phyloP scores from a whole-genome alignment of 2,329 filamentous ascomycete species.

The Talaromyces pinophilus region DNA sequence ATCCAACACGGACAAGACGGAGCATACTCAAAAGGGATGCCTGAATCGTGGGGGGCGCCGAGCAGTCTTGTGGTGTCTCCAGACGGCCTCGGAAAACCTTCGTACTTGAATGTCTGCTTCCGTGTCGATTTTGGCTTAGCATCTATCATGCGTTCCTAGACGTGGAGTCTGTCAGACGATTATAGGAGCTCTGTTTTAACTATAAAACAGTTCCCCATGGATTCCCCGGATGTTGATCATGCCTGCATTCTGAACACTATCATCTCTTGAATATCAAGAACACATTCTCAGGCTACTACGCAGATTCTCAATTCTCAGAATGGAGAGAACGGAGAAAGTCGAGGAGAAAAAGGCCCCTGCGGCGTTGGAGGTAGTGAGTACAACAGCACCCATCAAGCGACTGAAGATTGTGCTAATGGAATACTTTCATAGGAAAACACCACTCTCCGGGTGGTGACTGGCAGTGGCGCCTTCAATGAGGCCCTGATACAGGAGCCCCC shows the following conservation, averaged over 20 bases:
- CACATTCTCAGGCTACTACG: background rate
- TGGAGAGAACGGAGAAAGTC: background rate
- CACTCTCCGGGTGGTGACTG: conserved; percentile 9
- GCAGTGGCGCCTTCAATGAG: conserved; percentile 18
- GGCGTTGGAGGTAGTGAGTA: conserved; percentile 1
- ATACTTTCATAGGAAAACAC: conserved; percentile 7
- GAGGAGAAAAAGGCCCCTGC: background rate
- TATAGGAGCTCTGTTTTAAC: background rate
- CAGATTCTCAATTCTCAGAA: background rate
- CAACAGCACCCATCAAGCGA: background rate
- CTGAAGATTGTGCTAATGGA: background rate
- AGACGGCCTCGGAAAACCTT: background rate
- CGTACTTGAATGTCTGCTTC: background rate
- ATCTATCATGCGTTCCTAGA: background rate
- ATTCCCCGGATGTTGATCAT: background rate
- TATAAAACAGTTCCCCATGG: conserved; percentile 2
- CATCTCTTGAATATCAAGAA: background rate
- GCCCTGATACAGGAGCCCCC: conserved; percentile 19
- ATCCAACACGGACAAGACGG: conserved; percentile 3
- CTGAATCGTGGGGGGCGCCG: background rate
- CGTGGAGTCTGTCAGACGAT: background rate
- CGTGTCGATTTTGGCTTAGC: background rate
- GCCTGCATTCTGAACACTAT: background rate
- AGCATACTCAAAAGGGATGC: background rate
- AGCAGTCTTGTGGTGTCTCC: background rate